Evolutionary conservation across 2,329 filamentous ascomycete species (phyloP), one percentile per base, ranked within the genome.

Genomic region (Xylariaceae sp.): DNA sequence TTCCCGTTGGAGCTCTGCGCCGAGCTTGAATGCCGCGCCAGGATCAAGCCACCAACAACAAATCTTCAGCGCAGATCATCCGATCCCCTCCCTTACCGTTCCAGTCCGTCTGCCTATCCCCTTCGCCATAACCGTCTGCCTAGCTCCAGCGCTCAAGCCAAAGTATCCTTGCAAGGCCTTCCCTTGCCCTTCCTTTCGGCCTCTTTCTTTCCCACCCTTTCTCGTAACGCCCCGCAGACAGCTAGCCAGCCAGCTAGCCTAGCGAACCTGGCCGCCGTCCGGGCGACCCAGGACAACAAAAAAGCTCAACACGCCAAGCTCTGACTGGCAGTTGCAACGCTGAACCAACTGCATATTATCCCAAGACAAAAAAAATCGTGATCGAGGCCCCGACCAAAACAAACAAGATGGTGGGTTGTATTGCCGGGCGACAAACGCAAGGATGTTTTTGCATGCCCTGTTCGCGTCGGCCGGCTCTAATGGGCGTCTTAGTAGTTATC

Each of bases 281-380:
- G n/a, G n/a, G n/a, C n/a, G n/a, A n/a, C n/a, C 26, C 26, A 26
- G 26, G 4, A 5, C 26, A 8, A 26, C 26, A 4, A 4, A 26
- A 8, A 26, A 26, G 8, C 26, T 8, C 26, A 26, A 8, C 26
- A 26, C 4, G 26, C 26, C 26, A 26, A n/a, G 26, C 26, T 26
- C 26, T 34, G 32, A 34, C 6, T 47, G 39, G 16, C 2, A 49
- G 39, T 46, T 58, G 55, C 44, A 54, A 54, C 49, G 37, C 47
- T 36, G 41, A 54, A 55, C 57, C 57, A 60, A 60, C 57, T 60
- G 57, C 57, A 60, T 60, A 40, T 30, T 15, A 30, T 30, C 32
- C 32, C 1, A 34, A 34, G 13, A 13, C 6, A 37, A n/a, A 30
- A 42, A 42, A 42, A n/a, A n/a, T n/a, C 39, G 9, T 12, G 39